Conservation (phyloP, 371 early-diverging fungal species). For the Haplosporangium sp. region DNA sequence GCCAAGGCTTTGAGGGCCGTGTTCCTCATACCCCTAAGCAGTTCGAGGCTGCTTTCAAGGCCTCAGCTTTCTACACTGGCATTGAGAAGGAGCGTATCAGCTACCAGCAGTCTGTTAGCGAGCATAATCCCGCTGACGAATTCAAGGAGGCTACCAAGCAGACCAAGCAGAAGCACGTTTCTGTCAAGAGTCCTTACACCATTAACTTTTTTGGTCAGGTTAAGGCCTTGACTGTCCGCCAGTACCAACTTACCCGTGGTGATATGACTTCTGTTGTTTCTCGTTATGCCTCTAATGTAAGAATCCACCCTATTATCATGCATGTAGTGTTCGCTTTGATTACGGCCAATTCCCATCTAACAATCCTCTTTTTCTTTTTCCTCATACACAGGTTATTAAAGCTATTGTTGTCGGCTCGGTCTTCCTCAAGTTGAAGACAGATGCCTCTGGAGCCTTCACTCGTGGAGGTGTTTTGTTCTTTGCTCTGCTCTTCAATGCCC, state of each 20-base stretch:
- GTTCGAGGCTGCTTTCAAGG: constrained; percentile 61
- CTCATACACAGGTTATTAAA: constrained; percentile 58
- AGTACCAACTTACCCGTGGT: constrained; percentile 67
- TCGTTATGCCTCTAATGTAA: constrained; percentile 64
- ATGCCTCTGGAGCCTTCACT: constrained; percentile 75
- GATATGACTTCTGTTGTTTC: constrained; percentile 64
- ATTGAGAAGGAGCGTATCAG: constrained; percentile 57
- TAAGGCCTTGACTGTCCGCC: constrained; percentile 68
- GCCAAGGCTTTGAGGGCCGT: constrained; percentile 64
- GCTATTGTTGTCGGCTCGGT: constrained; percentile 72
- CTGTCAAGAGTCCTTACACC: constrained; percentile 66
- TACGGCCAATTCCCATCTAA: background rate
- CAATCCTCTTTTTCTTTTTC: background rate
- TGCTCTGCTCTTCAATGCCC: constrained; percentile 64
- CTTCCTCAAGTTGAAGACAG: constrained; percentile 1
- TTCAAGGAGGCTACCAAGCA: constrained; percentile 67
- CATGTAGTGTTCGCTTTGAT: background rate
- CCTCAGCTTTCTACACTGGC: constrained; percentile 53
- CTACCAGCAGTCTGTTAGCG: constrained; percentile 55
- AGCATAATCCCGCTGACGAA: constrained; percentile 52
- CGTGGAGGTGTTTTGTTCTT: constrained; percentile 78
- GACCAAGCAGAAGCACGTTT: constrained; percentile 67
- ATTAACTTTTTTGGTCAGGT: constrained; percentile 74
- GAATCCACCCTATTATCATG: background rate
- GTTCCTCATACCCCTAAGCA: constrained; percentile 60